Conservation (phyloP, 306 rosid genomes). For the Sechiopsis laciniata region DNA sequence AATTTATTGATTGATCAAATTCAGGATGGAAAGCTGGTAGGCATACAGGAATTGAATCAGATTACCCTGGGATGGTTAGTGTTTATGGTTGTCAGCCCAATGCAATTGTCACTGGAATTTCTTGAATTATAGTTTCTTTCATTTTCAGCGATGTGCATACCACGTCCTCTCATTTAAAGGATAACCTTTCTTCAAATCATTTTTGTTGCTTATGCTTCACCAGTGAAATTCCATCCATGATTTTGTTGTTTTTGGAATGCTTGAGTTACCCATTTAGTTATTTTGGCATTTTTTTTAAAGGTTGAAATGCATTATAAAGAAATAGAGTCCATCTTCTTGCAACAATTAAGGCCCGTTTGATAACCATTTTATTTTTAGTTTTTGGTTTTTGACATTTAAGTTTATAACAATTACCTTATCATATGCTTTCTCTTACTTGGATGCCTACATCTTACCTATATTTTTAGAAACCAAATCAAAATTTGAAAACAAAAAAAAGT, state of each 20-base stretch:
- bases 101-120: neutral
- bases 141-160: constrained; percentile 3
- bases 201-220: neutral
- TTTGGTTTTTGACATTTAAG: too few relatives aligned
- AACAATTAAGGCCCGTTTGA: too few relatives aligned
- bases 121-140: constrained; percentile 1
- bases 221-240: constrained; percentile 8
- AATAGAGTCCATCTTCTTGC: neutral
- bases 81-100: constrained; percentile 13
- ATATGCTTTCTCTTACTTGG: too few relatives aligned
- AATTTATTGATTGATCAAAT: constrained; percentile 60
- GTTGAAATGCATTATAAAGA: neutral
- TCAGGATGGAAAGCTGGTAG: constrained; percentile 65
- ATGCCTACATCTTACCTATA: too few relatives aligned
- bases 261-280: neutral
- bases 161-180: neutral
- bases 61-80: constrained; percentile 81
- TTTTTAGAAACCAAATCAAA: too few relatives aligned
- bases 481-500: too few relatives aligned
- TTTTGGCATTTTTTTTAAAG: neutral
- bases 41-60: constrained; percentile 54
- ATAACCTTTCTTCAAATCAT: neutral
- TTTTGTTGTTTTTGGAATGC: constrained; percentile 5
- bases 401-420: too few relatives aligned
- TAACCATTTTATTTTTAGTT: too few relatives aligned